Base-by-base conservation (phyloP, 306 rosid genomes). In the Crataegus laevigata region DNA sequence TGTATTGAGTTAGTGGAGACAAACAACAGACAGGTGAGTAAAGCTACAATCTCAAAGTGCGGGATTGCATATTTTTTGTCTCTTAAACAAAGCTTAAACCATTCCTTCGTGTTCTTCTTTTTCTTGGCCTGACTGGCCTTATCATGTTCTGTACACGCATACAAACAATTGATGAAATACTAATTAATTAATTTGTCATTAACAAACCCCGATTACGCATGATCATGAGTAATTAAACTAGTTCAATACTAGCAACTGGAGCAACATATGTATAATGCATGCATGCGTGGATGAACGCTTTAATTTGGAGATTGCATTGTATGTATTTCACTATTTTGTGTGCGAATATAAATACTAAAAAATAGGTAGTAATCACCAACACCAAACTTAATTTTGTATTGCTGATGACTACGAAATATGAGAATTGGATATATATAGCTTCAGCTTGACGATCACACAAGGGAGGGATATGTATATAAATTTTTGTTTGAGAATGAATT, bases 11-110 rank as follows among this genome's bases (percentile, higher is more conserved):
- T 8, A 7, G 9, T 18, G 72, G 65, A 75, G 78, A 75, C 72
- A 65, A 65, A 21, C 55, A 38, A 18, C 65, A 50, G 71, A 64
- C 63, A 74, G 4, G 63, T 63, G 21, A 65, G n/a, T 64, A 55
- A 52, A 36, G 18, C 72, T 75, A 51, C n/a, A 65, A 22, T n/a
- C 73, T 69, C 60, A 30, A 50, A 69, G 42, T 50, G 73, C 43
- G 22, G 60, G 61, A 64, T 18, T 32, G n/a, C 24, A 30, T 18
- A 32, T 26, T 9, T 28, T 4, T 26, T 50, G 60, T 50, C 34
- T 69, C 25, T 69, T 28, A 69, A 47, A 26, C 38, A 50, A 15
- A 18, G 9, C n/a, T 8, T 64, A 32, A 30, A 3, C 21, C 19
- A 34, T 19, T 64, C 11, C 26, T 19, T 64, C 69, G 34, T 64